phyloP scores from a whole-genome alignment of 2,329 filamentous ascomycete species.

The Diaporthe ilicicola region DNA sequence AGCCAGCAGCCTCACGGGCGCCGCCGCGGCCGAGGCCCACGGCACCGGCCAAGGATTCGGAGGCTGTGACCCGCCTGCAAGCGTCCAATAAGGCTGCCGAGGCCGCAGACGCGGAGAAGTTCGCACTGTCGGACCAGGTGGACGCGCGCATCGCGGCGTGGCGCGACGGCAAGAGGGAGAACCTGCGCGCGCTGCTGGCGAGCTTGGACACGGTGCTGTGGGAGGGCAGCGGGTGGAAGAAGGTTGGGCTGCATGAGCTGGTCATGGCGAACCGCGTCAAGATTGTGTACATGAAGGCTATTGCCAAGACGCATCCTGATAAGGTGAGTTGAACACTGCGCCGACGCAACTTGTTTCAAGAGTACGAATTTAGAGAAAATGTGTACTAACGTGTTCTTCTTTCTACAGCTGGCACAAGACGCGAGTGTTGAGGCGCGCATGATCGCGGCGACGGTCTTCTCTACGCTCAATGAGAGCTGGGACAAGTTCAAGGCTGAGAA shows the following conservation, averaged over 20 bases:
- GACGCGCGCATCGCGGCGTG: constrained; percentile 81
- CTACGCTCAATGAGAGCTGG: constrained; percentile 76
- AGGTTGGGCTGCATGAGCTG: constrained; percentile 91
- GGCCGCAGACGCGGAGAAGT: constrained; percentile 89
- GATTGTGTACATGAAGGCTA: constrained; percentile 98
- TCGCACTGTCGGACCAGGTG: constrained; percentile 85
- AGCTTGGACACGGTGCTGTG: constrained; percentile 91
- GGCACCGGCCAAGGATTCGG: constrained; percentile 64
- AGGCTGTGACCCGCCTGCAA: constrained; percentile 83
- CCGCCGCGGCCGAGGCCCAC: constrained; percentile 55
- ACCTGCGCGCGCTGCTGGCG: constrained; percentile 85
- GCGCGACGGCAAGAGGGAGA: constrained; percentile 92
- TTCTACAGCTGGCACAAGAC: constrained; percentile 67
- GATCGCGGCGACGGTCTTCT: constrained; percentile 72
- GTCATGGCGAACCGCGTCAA: constrained; percentile 96
- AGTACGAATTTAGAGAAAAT: not conserved
- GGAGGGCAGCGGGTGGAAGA: constrained; percentile 95
- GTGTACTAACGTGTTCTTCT: constrained; percentile 32
- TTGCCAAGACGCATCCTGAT: constrained; percentile 97
- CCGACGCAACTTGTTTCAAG: constrained; percentile 8
- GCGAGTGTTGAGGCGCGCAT: constrained; percentile 72
- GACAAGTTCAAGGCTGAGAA: constrained; percentile 78
- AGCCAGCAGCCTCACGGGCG: constrained; percentile 54
- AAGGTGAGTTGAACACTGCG: constrained; percentile 72
- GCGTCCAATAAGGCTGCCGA: constrained; percentile 88